Conservation (phyloP, 148 eudicot genomes). For the Rhododendron vialii region DNA sequence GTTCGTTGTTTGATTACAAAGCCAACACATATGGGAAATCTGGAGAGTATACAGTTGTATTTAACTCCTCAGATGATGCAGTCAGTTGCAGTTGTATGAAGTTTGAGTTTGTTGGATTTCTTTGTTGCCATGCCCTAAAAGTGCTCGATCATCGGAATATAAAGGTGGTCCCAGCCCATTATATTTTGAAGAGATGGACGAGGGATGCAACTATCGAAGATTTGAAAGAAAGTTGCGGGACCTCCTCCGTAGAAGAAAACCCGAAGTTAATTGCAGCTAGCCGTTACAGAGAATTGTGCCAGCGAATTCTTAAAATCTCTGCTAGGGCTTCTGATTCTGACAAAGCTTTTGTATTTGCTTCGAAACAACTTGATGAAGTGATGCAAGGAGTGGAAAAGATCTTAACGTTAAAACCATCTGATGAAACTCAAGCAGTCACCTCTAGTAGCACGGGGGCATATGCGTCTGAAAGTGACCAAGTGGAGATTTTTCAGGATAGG, state of each 20-base stretch:
- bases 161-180: constrained; percentile 17
- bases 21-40: constrained; percentile 11
- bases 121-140: constrained; percentile 23
- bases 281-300: constrained; percentile 20
- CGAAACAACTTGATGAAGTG: constrained; percentile 20
- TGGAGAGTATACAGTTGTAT: constrained; percentile 11
- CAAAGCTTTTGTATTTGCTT: constrained; percentile 21
- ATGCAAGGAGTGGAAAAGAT: constrained; percentile 23
- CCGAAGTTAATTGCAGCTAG: constrained; percentile 9
- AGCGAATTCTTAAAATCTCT: constrained; percentile 18
- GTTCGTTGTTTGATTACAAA: constrained; percentile 7
- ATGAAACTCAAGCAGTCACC: constrained; percentile 13
- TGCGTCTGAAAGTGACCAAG: constrained; percentile 22
- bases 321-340: constrained; percentile 22
- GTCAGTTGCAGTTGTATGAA: constrained; percentile 18
- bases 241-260: not conserved
- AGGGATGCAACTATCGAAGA: constrained; percentile 9
- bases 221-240: not conserved
- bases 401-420: constrained; percentile 11
- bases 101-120: constrained; percentile 19
- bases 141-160: constrained; percentile 20
- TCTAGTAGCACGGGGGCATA: constrained; percentile 14
- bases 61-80: constrained; percentile 3
- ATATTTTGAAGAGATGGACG: constrained; percentile 21
- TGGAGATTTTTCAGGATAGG: constrained; percentile 13